Conservation (phyloP, 1,284 basidiomycete genomes). For the Veloporphyrellus conicus region DNA sequence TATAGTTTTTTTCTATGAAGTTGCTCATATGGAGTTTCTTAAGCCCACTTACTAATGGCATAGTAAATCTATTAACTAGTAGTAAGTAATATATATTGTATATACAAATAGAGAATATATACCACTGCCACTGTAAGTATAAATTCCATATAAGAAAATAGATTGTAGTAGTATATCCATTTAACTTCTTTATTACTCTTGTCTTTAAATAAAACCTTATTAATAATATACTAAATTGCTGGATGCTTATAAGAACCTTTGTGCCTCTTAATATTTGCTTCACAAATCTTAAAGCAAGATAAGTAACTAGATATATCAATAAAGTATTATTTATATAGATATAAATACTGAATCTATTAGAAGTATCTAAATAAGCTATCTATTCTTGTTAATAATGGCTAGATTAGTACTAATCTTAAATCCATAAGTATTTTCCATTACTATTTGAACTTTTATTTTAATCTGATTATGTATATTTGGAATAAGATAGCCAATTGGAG, state of each 20-base stretch:
- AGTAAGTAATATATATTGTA: not conserved
- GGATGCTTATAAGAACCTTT: not conserved
- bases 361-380: no score
- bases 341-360: not conserved
- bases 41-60: not conserved
- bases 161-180: not conserved
- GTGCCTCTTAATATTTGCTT: not conserved
- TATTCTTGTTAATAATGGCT: no score
- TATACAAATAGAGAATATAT: not conserved
- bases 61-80: not conserved
- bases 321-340: not conserved
- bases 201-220: conserved; percentile 2
- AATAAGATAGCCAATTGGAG: no score
- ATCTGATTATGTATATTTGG: no score
- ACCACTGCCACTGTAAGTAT: not conserved
- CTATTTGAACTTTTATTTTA: no score
- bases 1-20: no score
- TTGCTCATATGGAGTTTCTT: no score
- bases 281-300: not conserved
- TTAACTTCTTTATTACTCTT: not conserved
- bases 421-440: no score
- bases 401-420: no score
- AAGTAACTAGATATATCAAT: not conserved
- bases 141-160: not conserved
- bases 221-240: not conserved